Evolutionary conservation across 805 yeast species (phyloP).

Genomic region (Myxozyma nipponensis): DNA sequence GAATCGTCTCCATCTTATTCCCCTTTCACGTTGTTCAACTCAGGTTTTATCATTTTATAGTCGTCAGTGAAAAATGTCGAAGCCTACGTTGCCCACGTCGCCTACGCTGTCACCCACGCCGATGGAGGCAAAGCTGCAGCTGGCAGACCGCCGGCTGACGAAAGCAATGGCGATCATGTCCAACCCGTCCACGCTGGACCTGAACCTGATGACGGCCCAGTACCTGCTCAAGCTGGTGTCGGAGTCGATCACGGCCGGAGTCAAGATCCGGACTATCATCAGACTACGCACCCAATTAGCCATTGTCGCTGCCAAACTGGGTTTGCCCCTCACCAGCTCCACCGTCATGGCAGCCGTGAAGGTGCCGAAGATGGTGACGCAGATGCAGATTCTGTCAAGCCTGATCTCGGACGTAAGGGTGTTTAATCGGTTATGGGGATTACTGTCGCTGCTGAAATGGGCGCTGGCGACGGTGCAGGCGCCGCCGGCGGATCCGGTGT

Average conservation of each 20-base stretch:
- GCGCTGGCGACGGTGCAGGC: constrained; percentile 35
- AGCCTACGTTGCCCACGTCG: no score
- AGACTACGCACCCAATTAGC: constrained; percentile 1
- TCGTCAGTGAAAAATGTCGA: no score
- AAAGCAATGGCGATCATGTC: constrained; percentile 16
- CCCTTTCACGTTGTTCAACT: no score
- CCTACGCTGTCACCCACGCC: background rate
- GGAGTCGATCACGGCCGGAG: constrained; percentile 5
- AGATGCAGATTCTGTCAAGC: constrained; percentile 4
- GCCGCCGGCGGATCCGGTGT: constrained; percentile 34
- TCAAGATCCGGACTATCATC: constrained; percentile 1
- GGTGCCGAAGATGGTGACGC: background rate
- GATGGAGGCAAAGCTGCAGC: background rate
- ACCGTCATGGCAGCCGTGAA: background rate
- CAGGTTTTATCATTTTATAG: no score
- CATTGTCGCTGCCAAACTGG: constrained; percentile 3
- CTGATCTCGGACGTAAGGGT: constrained; percentile 39
- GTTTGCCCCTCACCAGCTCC: background rate
- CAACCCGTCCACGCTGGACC: constrained; percentile 16
- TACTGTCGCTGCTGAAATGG: constrained; percentile 40
- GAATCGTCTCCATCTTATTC: no score
- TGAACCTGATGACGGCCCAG: constrained; percentile 25
- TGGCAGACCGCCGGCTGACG: constrained; percentile 2
- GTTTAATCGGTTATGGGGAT: constrained; percentile 39
- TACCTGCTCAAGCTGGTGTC: constrained; percentile 15